Percentiles rank a stretch among this genome's conserved stretches.
phyloP scores from a whole-genome alignment of 768 basidiomycete species.

The Terana coerulea region DNA sequence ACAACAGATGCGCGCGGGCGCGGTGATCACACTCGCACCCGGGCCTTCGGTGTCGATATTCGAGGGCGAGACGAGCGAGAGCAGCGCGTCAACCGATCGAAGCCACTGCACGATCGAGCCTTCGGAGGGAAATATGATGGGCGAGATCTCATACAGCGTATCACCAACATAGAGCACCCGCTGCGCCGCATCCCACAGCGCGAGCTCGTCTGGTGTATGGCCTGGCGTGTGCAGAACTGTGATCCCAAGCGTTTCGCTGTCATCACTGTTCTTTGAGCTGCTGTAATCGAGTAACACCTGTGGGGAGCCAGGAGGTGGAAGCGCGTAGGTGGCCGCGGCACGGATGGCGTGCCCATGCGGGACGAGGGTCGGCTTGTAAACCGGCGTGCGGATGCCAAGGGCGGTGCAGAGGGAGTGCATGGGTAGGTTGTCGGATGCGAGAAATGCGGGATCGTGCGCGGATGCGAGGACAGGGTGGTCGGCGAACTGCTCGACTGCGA shows the following conservation, averaged over 20 bases:
- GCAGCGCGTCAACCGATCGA: slow-evolving; percentile 37
- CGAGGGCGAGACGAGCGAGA: slow-evolving; percentile 48
- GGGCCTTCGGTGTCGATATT: no score
- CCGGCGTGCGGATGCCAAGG: slow-evolving; percentile 38
- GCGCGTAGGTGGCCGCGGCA: not conserved
- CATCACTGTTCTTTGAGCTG: not conserved
- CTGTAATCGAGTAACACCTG: no score
- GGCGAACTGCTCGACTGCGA: slow-evolving; percentile 49
- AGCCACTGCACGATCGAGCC: slow-evolving; percentile 53
- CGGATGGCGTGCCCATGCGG: slow-evolving; percentile 36
- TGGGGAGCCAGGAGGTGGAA: no score
- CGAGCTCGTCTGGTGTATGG: slow-evolving; percentile 57
- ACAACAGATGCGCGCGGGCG: slow-evolving; percentile 36
- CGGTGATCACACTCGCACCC: slow-evolving; percentile 1
- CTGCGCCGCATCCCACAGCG: slow-evolving; percentile 46
- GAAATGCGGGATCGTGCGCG: slow-evolving; percentile 41
- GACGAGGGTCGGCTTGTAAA: slow-evolving; percentile 45
- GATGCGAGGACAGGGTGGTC: slow-evolving; percentile 49
- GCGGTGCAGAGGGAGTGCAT: slow-evolving; percentile 43
- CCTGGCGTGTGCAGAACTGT: slow-evolving; percentile 52
- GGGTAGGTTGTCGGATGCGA: slow-evolving; percentile 37
- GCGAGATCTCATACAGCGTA: slow-evolving; percentile 50
- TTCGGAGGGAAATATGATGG: slow-evolving; percentile 51
- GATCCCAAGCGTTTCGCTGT: slow-evolving; percentile 31
- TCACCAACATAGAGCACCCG: slow-evolving; percentile 57